A percentile compares a stretch with the other conserved stretches of the same genome.
These are phyloP conservation scores for Chlamydomonas eustigma DNA, from an alignment of 139 green algal species.

Conservation along the genomic window DNA sequence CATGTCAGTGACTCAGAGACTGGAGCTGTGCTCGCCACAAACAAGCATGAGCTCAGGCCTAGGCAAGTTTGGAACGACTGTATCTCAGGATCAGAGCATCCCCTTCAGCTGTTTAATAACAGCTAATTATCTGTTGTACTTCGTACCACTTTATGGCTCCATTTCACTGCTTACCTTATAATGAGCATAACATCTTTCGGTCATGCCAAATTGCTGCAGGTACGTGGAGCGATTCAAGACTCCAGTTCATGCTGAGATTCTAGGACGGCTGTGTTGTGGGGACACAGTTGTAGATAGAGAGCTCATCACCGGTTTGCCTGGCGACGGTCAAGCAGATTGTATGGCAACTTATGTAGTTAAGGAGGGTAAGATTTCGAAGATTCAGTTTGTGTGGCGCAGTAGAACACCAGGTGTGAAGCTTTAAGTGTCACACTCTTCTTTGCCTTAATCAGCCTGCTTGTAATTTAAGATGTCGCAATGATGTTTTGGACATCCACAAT, in stretches of 20 bases:
- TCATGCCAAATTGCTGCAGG: conserved; percentile 1
- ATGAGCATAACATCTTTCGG: no score
- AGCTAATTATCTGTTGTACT: no score
- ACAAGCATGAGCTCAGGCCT: conserved; percentile 24
- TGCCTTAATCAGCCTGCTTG: no score
- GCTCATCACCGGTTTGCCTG: conserved; percentile 40
- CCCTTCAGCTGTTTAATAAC: no score
- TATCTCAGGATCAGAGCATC: no score
- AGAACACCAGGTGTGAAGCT: no score
- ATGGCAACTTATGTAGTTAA: conserved; percentile 36
- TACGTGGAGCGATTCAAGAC: conserved; percentile 42
- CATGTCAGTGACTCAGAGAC: conserved; percentile 15
- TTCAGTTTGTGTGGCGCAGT: conserved; percentile 41
- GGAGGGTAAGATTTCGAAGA: conserved; percentile 30
- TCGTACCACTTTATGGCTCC: no score
- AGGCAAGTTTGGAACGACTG: background rate
- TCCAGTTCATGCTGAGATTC: conserved; percentile 38
- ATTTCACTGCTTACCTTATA: no score
- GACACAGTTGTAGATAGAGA: conserved; percentile 36
- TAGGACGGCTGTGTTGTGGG: conserved; percentile 34
- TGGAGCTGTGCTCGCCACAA: conserved; percentile 9
- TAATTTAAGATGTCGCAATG: no score
- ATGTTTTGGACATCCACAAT: no score
- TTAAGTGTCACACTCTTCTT: no score
- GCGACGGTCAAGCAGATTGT: conserved; percentile 30